Evolutionary conservation across 805 yeast species (phyloP).

Genomic region (Hanseniaspora valbyensis): DNA sequence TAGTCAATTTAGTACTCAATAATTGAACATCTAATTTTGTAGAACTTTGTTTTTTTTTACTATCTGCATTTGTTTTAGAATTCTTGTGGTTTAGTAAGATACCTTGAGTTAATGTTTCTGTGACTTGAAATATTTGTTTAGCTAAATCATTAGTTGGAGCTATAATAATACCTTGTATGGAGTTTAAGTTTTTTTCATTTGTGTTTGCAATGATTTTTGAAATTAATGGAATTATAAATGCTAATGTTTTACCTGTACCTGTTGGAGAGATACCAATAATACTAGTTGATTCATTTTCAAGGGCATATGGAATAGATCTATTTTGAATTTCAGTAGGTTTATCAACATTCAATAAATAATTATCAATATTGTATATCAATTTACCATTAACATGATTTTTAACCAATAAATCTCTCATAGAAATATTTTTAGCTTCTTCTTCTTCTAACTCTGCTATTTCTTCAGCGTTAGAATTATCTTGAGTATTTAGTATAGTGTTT

Average conservation of each 20-base stretch:
- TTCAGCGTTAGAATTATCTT: no score
- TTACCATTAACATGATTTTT: slow-evolving; percentile 55
- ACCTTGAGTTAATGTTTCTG: slow-evolving; percentile 41
- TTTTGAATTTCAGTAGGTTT: slow-evolving; percentile 91
- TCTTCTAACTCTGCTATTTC: slow-evolving; percentile 22
- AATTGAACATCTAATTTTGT: slow-evolving; percentile 5
- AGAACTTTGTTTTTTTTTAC: neutral
- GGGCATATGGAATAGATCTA: slow-evolving; percentile 70
- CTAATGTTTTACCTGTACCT: slow-evolving; percentile 94
- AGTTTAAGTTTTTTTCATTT: slow-evolving; percentile 24
- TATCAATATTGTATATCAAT: slow-evolving; percentile 37
- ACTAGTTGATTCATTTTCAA: slow-evolving; percentile 49
- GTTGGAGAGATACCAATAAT: slow-evolving; percentile 93
- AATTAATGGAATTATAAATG: slow-evolving; percentile 73
- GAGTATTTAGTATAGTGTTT: no score
- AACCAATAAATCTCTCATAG: slow-evolving; percentile 67
- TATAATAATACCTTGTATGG: slow-evolving; percentile 64
- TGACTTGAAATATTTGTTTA: slow-evolving; percentile 64
- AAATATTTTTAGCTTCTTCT: slow-evolving; percentile 28
- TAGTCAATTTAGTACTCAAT: slow-evolving; percentile 34
- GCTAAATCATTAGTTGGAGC: slow-evolving; percentile 96
- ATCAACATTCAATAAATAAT: slow-evolving; percentile 57
- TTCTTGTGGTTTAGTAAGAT: slow-evolving; percentile 20
- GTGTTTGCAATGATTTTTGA: slow-evolving; percentile 36
- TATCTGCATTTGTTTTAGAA: neutral